Conservation (phyloP, 164 flowering plant genomes). For the Aristolochia californica region DNA sequence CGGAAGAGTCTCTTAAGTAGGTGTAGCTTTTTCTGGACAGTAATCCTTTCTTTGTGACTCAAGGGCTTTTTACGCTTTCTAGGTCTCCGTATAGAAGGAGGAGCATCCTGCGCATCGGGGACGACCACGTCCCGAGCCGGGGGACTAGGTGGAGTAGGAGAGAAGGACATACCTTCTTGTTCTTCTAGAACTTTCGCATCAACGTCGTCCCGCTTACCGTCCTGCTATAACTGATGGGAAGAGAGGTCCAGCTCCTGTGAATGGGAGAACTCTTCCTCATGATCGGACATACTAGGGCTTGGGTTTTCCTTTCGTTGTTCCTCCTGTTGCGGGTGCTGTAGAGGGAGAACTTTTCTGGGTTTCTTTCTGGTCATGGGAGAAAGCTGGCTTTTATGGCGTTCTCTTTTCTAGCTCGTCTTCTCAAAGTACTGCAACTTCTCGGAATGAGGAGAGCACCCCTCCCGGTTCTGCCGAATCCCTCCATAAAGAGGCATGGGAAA, state of each 20-base stretch:
- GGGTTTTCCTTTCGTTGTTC: neutral
- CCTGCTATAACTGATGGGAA: too few relatives aligned
- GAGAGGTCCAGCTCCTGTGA: too few relatives aligned
- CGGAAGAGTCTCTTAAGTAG: conserved; percentile 19
- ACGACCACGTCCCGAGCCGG: neutral
- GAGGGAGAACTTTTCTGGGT: neutral
- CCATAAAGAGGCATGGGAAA: too few relatives aligned
- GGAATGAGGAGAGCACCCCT: too few relatives aligned
- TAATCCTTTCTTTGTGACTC: conserved; percentile 12
- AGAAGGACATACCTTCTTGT: conserved; percentile 17
- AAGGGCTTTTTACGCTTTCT: conserved; percentile 26
- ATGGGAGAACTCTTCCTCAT: neutral
- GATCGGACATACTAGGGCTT: neutral
- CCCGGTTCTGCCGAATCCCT: too few relatives aligned
- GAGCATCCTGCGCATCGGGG: conserved; percentile 4
- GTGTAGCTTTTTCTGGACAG: conserved; percentile 32
- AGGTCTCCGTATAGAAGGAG: conserved; percentile 17
- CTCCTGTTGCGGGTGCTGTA: neutral
- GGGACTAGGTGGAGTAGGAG: conserved; percentile 8
- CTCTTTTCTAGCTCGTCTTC: too few relatives aligned
- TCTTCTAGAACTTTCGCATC: neutral
- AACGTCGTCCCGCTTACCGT: neutral
- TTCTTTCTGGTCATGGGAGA: neutral
- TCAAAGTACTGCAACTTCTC: too few relatives aligned
- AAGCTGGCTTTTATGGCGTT: neutral